Base-by-base conservation (phyloP, 2,329 filamentous ascomycete species). In the Epichloe bromicola region DNA sequence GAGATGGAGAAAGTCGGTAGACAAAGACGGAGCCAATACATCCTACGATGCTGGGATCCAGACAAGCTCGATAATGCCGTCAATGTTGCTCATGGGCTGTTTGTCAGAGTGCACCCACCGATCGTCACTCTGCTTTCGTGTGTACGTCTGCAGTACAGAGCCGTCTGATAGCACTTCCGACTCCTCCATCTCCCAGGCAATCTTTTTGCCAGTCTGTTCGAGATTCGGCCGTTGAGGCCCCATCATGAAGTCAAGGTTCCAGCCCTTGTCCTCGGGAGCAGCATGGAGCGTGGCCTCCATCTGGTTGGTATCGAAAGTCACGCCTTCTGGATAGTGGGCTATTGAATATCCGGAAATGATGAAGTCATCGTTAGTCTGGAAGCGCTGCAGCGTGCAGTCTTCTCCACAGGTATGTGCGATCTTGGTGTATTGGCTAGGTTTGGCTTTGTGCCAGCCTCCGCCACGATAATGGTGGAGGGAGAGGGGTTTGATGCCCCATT, bases 381-480 rank as follows among this genome's bases (percentile, higher is more conserved):
- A 82, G 39, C 79, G 73, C 58, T 77, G 74, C 51, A 83, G 64
- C 20, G 74, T 72, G 61, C 79, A 82, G 55, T 81, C 77, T 60
- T 78, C 75, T 34, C 80, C 79, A 56, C 79, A 83, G 14, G 79
- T 68, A 52, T 78, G 72, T 6, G 78, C 73, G 33, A 82, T 69
- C 58, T 78, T 75, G 57, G 75, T 73, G 61, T 79, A 74, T 54
- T 79, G 73, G 58, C 72, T 73, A 47, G 80, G 77, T 51, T 70
- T 68, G 36, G 74, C 74, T 20, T 63, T 60, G 62, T 79, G 76
- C 76, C 76, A 80, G 51, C 74, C 72, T 42, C 75, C 74, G 45
- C 77, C 76, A 58, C 80, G 80, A 70, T 80, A 83, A 67, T 83
- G 79, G 63, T 83, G 80, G 20, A 83, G 70, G 7, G 76, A 80